A percentile compares a stretch with the other conserved stretches of the same genome.
Conservation (phyloP, 2,329 filamentous ascomycete species). For the Arachnopeziza araneosa region DNA sequence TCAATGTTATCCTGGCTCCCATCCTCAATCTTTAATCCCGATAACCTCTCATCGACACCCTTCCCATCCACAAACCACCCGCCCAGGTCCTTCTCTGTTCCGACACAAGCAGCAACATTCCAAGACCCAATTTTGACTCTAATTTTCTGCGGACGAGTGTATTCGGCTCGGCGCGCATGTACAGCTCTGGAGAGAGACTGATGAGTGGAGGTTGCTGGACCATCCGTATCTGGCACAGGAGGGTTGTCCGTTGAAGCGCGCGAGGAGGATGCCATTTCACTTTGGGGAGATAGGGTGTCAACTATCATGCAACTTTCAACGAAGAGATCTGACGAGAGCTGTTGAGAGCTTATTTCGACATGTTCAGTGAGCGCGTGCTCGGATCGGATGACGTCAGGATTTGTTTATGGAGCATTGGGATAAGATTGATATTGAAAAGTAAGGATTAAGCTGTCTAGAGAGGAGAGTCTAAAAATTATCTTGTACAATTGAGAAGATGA, state of each 20-base stretch:
- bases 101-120: conserved; percentile 85
- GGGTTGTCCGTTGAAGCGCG: neutral
- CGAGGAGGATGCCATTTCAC: neutral
- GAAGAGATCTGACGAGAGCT: neutral
- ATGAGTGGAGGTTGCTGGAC: conserved; percentile 36
- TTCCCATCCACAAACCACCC: conserved; percentile 82
- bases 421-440: neutral
- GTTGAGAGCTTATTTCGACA: neutral
- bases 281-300: neutral
- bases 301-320: neutral
- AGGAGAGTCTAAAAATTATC: neutral
- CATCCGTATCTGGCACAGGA: neutral
- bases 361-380: neutral
- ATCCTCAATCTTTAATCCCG: conserved; percentile 44
- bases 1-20: conserved; percentile 34
- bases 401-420: neutral
- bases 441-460: neutral
- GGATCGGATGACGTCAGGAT: neutral
- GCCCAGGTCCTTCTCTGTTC: conserved; percentile 80
- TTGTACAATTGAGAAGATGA: neutral
- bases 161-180: conserved; percentile 71
- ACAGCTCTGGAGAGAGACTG: conserved; percentile 60
- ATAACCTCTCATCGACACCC: conserved; percentile 60
- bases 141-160: conserved; percentile 66
- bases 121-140: conserved; percentile 88